A percentile compares a stretch with the other conserved stretches of the same genome.
Conservation (phyloP, 805 yeast species). For the Teunomyces barrocoloradensis region DNA sequence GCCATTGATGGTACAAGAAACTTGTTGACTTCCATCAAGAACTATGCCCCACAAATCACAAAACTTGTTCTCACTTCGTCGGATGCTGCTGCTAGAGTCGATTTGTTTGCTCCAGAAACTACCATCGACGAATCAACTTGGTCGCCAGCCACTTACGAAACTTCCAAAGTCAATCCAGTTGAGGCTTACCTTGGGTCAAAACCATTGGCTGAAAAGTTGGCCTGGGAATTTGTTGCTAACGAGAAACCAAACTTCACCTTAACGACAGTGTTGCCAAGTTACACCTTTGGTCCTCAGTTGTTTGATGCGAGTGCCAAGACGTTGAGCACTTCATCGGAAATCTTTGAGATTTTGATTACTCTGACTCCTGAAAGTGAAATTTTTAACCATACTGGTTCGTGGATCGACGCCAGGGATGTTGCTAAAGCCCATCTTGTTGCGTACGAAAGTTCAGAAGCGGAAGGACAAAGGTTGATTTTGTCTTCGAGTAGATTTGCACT, state of each 20-base stretch:
- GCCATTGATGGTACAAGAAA: slow-evolving; percentile 57
- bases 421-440: slow-evolving; percentile 20
- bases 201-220: slow-evolving; percentile 31
- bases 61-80: slow-evolving; percentile 57
- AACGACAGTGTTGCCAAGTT: slow-evolving; percentile 13
- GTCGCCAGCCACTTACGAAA: slow-evolving; percentile 15
- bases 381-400: slow-evolving; percentile 5
- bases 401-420: slow-evolving; percentile 19
- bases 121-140: slow-evolving; percentile 13
- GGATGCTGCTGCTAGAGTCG: slow-evolving; percentile 36
- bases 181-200: slow-evolving; percentile 28
- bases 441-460: slow-evolving; percentile 10
- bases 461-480: slow-evolving; percentile 11
- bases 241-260: slow-evolving; percentile 14
- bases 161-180: slow-evolving; percentile 17
- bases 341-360: slow-evolving; percentile 9
- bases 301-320: slow-evolving; percentile 12
- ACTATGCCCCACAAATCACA: slow-evolving; percentile 44
- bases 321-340: slow-evolving; percentile 13
- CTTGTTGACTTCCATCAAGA: slow-evolving; percentile 43
- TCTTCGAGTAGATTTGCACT: slow-evolving; percentile 13
- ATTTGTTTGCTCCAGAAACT: slow-evolving; percentile 23
- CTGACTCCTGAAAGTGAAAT: slow-evolving; percentile 5
- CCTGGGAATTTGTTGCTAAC: slow-evolving; percentile 25
- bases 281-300: slow-evolving; percentile 19